phyloP scores from a whole-genome alignment of 192 early-diverging fungal genomes.

The Coemansia sp. region DNA sequence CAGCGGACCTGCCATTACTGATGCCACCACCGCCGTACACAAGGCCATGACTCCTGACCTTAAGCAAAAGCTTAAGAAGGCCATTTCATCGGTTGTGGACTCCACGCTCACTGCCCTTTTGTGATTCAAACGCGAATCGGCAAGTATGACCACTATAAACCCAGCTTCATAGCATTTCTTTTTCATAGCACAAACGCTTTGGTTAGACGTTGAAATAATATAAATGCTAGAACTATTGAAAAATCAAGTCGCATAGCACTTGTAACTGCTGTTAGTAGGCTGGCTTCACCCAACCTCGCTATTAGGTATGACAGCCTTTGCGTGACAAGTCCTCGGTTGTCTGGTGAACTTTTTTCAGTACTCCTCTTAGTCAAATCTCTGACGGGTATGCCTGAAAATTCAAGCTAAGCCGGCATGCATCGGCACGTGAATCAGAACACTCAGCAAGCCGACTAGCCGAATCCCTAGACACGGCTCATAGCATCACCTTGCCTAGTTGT shows the following conservation, averaged over 20 bases:
- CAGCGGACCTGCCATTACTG: conserved; percentile 38
- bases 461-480: neutral
- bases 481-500: neutral
- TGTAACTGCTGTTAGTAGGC: neutral
- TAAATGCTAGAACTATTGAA: neutral
- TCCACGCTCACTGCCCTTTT: conserved; percentile 46
- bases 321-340: neutral
- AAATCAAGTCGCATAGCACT: neutral
- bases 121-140: conserved; percentile 10
- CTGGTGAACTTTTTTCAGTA: neutral
- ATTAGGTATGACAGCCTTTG: neutral
- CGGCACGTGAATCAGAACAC: neutral
- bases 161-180: neutral
- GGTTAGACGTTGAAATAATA: neutral
- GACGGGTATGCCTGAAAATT: neutral
- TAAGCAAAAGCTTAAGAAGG: conserved; percentile 54
- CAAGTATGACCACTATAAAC: too few relatives aligned
- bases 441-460: neutral
- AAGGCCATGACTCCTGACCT: conserved; percentile 56
- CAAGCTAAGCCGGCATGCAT: neutral
- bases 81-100: conserved; percentile 43
- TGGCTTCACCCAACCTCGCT: neutral
- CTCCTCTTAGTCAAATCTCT: neutral
- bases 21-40: conserved; percentile 31
- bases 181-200: neutral